A percentile compares a stretch with the other conserved stretches of the same genome.
Evolutionary conservation across 306 rosid species (phyloP).

Genomic region (Gastrolobium villosum): DNA sequence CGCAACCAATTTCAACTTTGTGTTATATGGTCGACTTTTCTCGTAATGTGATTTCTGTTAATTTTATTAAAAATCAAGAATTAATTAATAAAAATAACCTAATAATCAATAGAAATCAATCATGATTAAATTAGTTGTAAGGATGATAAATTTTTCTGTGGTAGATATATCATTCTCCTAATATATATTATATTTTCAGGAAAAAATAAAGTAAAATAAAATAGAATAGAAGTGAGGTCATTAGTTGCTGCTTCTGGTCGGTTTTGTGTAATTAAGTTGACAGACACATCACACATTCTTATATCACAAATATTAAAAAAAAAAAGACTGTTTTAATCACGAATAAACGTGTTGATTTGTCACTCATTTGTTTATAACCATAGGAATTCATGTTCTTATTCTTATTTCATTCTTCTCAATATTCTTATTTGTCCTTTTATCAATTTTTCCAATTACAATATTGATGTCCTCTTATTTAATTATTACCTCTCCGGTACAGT

Average conservation of each 20-base stretch:
- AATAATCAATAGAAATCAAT: no score
- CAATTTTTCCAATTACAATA: conserved; percentile 3
- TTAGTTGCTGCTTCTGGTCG: conserved; percentile 9
- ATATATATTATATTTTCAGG: not conserved
- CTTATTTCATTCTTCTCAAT: conserved; percentile 17
- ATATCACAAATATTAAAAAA: not conserved
- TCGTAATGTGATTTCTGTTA: no score
- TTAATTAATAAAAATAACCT: no score
- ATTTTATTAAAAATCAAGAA: no score
- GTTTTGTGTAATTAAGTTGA: not conserved
- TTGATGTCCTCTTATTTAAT: not conserved
- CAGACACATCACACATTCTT: conserved; percentile 16
- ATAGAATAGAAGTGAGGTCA: not conserved
- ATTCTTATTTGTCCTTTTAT: conserved; percentile 39
- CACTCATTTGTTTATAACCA: conserved; percentile 22
- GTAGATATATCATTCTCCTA: no score
- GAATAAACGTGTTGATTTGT: conserved; percentile 34
- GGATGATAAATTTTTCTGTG: no score
- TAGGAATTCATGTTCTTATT: conserved; percentile 31
- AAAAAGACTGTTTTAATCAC: not conserved
- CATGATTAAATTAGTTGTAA: no score
- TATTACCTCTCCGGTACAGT: conserved; percentile 8
- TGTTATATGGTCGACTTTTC: no score
- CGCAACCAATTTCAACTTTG: no score
- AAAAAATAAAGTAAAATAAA: no score